These are phyloP conservation scores for Myrica gale DNA, from an alignment of 306 rosid genomes.

Conservation along the genomic window DNA sequence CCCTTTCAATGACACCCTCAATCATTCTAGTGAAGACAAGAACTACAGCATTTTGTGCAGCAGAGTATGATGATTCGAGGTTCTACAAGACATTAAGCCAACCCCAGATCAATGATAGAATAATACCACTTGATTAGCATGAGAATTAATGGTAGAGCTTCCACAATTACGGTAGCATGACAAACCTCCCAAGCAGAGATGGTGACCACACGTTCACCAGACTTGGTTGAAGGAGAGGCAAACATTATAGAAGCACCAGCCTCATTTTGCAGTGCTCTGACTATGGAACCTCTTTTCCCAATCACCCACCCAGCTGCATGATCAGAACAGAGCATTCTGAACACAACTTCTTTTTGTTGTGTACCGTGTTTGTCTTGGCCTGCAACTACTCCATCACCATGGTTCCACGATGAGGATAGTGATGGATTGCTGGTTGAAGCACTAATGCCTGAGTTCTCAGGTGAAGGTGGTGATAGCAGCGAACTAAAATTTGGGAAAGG, in stretches of 20 bases:
- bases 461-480: conserved; percentile 29
- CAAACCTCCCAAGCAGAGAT: conserved; percentile 66
- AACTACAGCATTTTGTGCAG: conserved; percentile 62
- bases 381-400: conserved; percentile 25
- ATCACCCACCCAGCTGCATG: conserved; percentile 60
- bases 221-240: conserved; percentile 44
- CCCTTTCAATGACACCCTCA: conserved; percentile 50
- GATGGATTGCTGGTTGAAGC: conserved; percentile 21
- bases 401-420: neutral
- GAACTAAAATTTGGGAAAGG: conserved; percentile 44
- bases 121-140: conserved; percentile 8
- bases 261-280: conserved; percentile 47
- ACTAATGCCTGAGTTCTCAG: conserved; percentile 28
- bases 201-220: conserved; percentile 55
- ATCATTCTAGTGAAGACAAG: conserved; percentile 56
- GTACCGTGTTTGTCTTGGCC: conserved; percentile 26
- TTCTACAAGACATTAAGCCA: conserved; percentile 38
- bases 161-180: neutral
- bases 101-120: conserved; percentile 29
- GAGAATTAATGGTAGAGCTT: neutral
- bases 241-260: conserved; percentile 65
- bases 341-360: conserved; percentile 38
- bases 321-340: conserved; percentile 59
- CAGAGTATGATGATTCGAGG: conserved; percentile 45
- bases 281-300: conserved; percentile 54